phyloP scores from a whole-genome alignment of 805 yeast species.

The Candida lessepsii region DNA sequence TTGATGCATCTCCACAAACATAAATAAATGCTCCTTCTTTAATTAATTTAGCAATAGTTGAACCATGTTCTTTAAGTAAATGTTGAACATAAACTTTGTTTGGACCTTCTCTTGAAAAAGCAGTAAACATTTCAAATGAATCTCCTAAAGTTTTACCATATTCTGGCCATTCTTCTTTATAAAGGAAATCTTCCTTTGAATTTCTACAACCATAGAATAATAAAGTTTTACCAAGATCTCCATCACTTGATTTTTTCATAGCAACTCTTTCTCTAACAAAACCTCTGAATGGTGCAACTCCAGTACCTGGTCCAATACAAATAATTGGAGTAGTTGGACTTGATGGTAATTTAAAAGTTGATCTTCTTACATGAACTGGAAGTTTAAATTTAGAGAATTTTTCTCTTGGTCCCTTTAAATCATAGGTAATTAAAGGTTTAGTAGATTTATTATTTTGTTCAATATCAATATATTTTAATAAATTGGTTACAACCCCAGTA shows the following conservation, averaged over 20 bases:
- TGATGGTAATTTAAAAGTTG: slow-evolving; percentile 89
- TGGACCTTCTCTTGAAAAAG: slow-evolving; percentile 76
- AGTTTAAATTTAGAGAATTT: slow-evolving; percentile 54
- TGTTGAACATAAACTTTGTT: slow-evolving; percentile 83
- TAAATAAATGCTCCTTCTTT: slow-evolving; percentile 80
- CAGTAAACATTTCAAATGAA: slow-evolving; percentile 70
- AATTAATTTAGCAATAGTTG: slow-evolving; percentile 55
- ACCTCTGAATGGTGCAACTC: slow-evolving; percentile 98
- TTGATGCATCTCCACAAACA: slow-evolving; percentile 95
- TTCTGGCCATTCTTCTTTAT: slow-evolving; percentile 85
- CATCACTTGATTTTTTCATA: slow-evolving; percentile 32
- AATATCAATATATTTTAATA: slow-evolving; percentile 69
- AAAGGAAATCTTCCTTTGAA: slow-evolving; percentile 75
- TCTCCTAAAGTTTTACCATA: slow-evolving; percentile 61
- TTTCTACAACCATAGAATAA: slow-evolving; percentile 88
- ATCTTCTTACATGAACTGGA: slow-evolving; percentile 92
- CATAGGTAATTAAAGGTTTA: slow-evolving; percentile 56
- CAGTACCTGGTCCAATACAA: slow-evolving; percentile 97
- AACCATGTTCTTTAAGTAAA: slow-evolving; percentile 53
- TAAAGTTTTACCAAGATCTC: slow-evolving; percentile 62
- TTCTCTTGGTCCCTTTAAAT: slow-evolving; percentile 81
- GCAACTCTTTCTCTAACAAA: slow-evolving; percentile 85
- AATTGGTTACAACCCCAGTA: slow-evolving; percentile 89
- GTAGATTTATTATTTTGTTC: slow-evolving; percentile 49
- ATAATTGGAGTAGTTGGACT: slow-evolving; percentile 81